Conservation (phyloP, 176 grass and related monocot species). For the Saccharum officinarum region DNA sequence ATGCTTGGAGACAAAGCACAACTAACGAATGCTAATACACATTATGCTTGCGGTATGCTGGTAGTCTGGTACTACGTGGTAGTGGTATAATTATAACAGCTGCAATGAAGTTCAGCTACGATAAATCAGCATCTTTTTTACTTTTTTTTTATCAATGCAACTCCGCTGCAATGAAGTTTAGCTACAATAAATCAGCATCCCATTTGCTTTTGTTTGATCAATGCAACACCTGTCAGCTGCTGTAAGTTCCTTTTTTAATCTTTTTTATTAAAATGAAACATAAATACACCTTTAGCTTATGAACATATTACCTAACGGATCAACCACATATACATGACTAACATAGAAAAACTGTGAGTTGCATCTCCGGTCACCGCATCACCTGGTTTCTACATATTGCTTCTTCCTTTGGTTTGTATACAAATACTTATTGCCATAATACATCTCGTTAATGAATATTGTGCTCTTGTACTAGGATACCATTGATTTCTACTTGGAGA, state of each 20-base stretch:
- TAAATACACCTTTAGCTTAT: neutral
- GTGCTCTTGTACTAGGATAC: constrained; percentile 64
- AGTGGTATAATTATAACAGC: neutral
- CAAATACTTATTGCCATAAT: neutral
- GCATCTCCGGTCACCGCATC: neutral
- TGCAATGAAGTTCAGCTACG: neutral
- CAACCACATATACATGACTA: neutral
- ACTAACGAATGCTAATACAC: neutral
- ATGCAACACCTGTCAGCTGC: neutral
- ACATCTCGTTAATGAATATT: neutral
- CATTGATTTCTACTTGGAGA: constrained; percentile 91
- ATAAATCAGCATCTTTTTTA: neutral
- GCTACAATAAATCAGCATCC: neutral
- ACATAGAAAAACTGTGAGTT: neutral
- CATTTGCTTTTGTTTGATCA: neutral
- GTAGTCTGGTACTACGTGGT: neutral
- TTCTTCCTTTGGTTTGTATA: constrained; percentile 17
- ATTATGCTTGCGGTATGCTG: neutral
- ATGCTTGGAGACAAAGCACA: neutral
- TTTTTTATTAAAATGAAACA: neutral
- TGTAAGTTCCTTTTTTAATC: neutral
- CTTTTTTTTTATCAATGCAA: neutral
- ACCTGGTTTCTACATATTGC: neutral
- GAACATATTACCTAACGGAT: too few species aligned
- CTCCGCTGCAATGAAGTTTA: neutral